Evolutionary conservation across 805 yeast genomes (phyloP).

Genomic region (Millerozyma miso): DNA sequence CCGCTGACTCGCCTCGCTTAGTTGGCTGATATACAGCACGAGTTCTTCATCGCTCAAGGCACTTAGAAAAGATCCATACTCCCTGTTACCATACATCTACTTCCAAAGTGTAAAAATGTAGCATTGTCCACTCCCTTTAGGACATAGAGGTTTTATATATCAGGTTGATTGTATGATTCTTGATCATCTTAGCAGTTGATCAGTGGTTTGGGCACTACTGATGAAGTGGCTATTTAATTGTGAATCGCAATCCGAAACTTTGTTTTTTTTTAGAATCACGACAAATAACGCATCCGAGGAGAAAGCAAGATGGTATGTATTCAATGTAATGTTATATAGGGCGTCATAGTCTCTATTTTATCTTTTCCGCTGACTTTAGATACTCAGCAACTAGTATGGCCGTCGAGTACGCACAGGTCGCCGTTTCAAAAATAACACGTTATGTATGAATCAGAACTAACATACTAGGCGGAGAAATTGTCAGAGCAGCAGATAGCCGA

Average conservation of each 20-base stretch:
- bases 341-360: too few relatives aligned
- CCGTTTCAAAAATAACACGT: background rate
- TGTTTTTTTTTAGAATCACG: background rate
- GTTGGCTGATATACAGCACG: conserved; percentile 12
- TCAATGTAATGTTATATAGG: too few relatives aligned
- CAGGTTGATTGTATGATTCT: too few relatives aligned
- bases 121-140: too few relatives aligned
- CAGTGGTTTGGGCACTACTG: too few relatives aligned
- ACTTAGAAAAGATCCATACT: conserved; percentile 11
- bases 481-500: conserved; percentile 96
- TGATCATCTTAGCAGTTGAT: too few relatives aligned
- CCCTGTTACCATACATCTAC: conserved; percentile 1
- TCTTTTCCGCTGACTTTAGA: too few relatives aligned
- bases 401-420: too few relatives aligned
- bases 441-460: background rate
- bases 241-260: background rate
- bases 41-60: conserved; percentile 18
- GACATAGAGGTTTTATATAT: too few relatives aligned
- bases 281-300: background rate
- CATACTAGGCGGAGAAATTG: conserved; percentile 71
- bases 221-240: too few relatives aligned
- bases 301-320: background rate
- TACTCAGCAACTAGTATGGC: too few relatives aligned
- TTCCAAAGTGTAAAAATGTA: background rate
- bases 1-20: conserved; percentile 10